Conservation (phyloP, 179 eudicot genomes). For the Corrigiola litoralis region DNA sequence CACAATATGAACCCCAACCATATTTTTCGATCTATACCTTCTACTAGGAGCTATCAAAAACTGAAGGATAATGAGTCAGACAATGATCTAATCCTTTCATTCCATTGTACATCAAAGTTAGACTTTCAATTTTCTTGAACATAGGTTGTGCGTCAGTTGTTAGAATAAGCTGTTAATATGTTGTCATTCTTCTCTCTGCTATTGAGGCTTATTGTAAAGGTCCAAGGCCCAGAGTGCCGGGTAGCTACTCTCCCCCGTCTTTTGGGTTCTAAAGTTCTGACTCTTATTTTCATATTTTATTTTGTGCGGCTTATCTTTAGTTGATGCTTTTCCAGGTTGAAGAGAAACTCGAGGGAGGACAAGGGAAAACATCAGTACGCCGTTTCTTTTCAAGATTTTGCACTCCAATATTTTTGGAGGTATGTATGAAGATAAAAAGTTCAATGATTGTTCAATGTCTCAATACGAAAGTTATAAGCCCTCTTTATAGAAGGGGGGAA, state of each 20-base stretch:
- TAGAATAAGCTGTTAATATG: too few species aligned
- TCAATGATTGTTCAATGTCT: background rate
- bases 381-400: conserved; percentile 87
- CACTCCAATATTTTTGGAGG: conserved; percentile 97
- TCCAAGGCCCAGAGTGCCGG: too few species aligned
- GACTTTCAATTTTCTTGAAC: too few species aligned
- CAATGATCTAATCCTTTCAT: too few species aligned
- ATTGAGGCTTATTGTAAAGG: too few species aligned
- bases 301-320: background rate
- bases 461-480: background rate
- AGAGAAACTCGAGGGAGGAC: conserved; percentile 96
- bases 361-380: conserved; percentile 71
- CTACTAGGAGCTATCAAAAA: too few species aligned
- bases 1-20: too few species aligned
- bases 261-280: background rate
- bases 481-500: background rate
- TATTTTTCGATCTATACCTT: too few species aligned
- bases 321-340: conserved; percentile 59
- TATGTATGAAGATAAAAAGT: conserved; percentile 18
- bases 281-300: background rate
- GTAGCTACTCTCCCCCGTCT: background rate
- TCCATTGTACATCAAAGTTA: too few species aligned
- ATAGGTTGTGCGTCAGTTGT: too few species aligned
- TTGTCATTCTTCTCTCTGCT: too few species aligned
- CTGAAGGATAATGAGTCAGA: too few species aligned